Evolutionary conservation across 2,329 filamentous ascomycete genomes (phyloP), one percentile per base, ranked within the genome.

Genomic region (Phaeosphaeria sp.): DNA sequence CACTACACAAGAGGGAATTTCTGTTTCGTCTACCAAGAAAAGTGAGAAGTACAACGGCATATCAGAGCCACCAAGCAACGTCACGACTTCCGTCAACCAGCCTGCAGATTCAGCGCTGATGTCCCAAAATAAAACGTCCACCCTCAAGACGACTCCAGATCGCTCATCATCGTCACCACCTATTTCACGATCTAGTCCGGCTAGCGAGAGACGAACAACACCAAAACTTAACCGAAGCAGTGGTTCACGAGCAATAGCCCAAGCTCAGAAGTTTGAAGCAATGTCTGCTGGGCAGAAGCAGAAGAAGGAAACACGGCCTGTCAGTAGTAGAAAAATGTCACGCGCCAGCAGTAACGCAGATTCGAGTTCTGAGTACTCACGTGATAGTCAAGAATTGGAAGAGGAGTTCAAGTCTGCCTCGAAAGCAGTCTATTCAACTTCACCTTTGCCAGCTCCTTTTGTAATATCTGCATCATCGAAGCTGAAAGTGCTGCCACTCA

Each of bases 191-290:
- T 33, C 41, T 1, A 27, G n/a, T 21, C n/a, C 57, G 27, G 15
- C 51, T 10, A 52, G 23, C 13, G 64, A 68, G 25, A 71, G 51
- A 15, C 59, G 66, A 15, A 58, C 62, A 1, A 70, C 65, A 2
- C 69, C 68, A 1, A 36, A 36, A 36, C 21, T 72, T 4, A 71
- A 69, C 23, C 58, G 72, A 44, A 71, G 59, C 46, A 72, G 68
- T 25, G 68, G 68, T 18, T 63, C 66, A 2, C 62, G 63, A 60
- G 57, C 71, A 2, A 54, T 74, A 25, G 64, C 69, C 7, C 69
- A 74, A 55, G 72, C 72, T 3, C 70, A 72, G 25, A 68, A 62
- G 56, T 74, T 74, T 43, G 72, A 74, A 49, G 61, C 68, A 9
- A 56, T 72, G 65, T 64, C 63, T 41, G 59, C 61, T 30, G 60